Percentiles rank a stretch among this genome's conserved stretches.
Evolutionary conservation across 257 asterid genomes (phyloP).

Genomic region (Anisodus acutangulus): DNA sequence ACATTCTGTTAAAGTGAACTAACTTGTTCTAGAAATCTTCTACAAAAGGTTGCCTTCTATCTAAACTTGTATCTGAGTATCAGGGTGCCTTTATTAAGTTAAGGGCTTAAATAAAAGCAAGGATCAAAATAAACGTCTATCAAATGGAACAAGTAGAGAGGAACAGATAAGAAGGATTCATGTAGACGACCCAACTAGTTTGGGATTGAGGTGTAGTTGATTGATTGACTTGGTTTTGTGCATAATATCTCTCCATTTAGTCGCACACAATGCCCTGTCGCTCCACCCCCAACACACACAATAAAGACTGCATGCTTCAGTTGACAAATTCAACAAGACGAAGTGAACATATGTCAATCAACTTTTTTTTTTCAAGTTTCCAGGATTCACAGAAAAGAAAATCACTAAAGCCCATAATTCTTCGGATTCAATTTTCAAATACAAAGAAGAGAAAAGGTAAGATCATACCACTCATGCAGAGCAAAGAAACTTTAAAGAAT

Average conservation of each 20-base stretch:
- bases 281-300: conserved; percentile 4
- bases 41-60: too few relatives aligned
- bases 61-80: too few relatives aligned
- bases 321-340: conserved; percentile 10
- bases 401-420: not conserved
- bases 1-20: not conserved
- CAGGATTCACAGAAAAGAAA: conserved; percentile 6
- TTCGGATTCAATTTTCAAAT: not conserved
- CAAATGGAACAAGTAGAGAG: not conserved
- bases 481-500: not conserved
- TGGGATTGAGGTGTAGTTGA: not conserved
- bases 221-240: conserved; percentile 21
- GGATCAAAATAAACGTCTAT: not conserved
- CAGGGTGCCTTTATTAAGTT: too few relatives aligned
- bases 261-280: not conserved
- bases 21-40: not conserved
- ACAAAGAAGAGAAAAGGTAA: conserved; percentile 19
- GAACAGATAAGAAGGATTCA: conserved; percentile 23
- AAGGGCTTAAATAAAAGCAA: conserved; percentile 11
- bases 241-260: not conserved
- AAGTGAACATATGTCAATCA: not conserved
- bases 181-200: not conserved
- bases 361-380: not conserved
- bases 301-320: not conserved
- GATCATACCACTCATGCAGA: not conserved